phyloP scores from a whole-genome alignment of 1,284 basidiomycete genomes.

The Ustilago hordei region DNA sequence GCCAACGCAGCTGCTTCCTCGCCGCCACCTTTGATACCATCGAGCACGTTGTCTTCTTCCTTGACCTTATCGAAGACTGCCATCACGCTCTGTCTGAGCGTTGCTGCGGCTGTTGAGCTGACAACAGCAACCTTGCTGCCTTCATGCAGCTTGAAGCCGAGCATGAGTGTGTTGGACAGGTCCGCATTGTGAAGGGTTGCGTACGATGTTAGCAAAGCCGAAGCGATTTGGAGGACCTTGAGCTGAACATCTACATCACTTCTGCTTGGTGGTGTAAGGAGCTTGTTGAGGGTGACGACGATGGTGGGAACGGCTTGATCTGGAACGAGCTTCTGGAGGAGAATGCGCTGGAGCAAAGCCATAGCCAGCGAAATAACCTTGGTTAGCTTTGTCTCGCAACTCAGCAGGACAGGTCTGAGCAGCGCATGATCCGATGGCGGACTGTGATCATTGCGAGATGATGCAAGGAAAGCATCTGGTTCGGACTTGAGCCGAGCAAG shows the following conservation, averaged over 20 bases:
- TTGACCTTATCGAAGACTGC: conserved; percentile 95
- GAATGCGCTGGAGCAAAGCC: conserved; percentile 89
- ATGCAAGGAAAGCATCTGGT: conserved; percentile 45
- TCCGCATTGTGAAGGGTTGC: conserved; percentile 57
- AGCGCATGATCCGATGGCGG: conserved; percentile 75
- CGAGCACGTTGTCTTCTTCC: conserved; percentile 75
- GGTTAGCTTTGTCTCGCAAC: conserved; percentile 89
- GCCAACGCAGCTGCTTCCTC: conserved; percentile 65
- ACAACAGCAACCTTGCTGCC: conserved; percentile 90
- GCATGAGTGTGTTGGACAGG: conserved; percentile 75
- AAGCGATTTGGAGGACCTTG: conserved; percentile 65
- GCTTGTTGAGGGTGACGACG: conserved; percentile 53
- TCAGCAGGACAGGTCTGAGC: conserved; percentile 89
- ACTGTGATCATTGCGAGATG: conserved; percentile 21
- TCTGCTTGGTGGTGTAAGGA: conserved; percentile 51
- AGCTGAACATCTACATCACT: conserved; percentile 68
- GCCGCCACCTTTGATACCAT: conserved; percentile 59
- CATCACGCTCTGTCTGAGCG: conserved; percentile 95
- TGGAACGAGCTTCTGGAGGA: conserved; percentile 80
- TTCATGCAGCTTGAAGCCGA: conserved; percentile 95
- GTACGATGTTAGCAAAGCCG: conserved; percentile 61
- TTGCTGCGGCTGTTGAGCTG: conserved; percentile 95
- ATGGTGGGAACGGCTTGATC: conserved; percentile 39
- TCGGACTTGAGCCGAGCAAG: conserved; percentile 54
- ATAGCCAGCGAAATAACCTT: conserved; percentile 94